These are phyloP conservation scores for Plasmodium gallinaceum DNA, from an alignment of 169 alveolate genomes.

Conservation along the genomic window DNA sequence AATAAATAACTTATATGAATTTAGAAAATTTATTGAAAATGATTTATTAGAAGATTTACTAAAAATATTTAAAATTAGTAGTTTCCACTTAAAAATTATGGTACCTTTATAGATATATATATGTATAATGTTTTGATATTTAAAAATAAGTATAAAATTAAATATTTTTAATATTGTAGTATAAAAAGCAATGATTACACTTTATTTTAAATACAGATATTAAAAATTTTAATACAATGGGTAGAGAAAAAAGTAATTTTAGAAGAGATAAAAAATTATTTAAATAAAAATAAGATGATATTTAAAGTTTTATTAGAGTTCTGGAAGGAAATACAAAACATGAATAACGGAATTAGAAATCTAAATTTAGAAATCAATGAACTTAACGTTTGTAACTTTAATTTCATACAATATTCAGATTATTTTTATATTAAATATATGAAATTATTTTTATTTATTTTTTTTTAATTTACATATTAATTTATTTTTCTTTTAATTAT, in stretches of 20 bases:
- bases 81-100: background rate
- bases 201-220: constrained; percentile 1
- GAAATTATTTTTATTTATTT: background rate
- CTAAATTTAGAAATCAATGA: too few relatives aligned
- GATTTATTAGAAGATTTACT: constrained; percentile 13
- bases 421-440: background rate
- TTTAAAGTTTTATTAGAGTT: constrained; percentile 21
- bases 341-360: background rate
- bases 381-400: too few relatives aligned
- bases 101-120: background rate
- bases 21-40: constrained; percentile 20
- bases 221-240: constrained; percentile 33
- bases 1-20: constrained; percentile 35
- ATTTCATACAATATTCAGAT: too few relatives aligned
- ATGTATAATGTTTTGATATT: too few relatives aligned
- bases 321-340: constrained; percentile 26
- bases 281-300: constrained; percentile 27
- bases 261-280: constrained; percentile 4
- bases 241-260: constrained; percentile 2
- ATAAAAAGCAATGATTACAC: too few relatives aligned
- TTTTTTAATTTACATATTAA: too few relatives aligned
- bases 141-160: too few relatives aligned
- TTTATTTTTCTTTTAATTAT: constrained; percentile 5
- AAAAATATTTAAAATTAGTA: constrained; percentile 10
- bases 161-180: too few relatives aligned